phyloP scores from a whole-genome alignment of 2,329 filamentous ascomycete genomes.

The Fusarium equiseti region DNA sequence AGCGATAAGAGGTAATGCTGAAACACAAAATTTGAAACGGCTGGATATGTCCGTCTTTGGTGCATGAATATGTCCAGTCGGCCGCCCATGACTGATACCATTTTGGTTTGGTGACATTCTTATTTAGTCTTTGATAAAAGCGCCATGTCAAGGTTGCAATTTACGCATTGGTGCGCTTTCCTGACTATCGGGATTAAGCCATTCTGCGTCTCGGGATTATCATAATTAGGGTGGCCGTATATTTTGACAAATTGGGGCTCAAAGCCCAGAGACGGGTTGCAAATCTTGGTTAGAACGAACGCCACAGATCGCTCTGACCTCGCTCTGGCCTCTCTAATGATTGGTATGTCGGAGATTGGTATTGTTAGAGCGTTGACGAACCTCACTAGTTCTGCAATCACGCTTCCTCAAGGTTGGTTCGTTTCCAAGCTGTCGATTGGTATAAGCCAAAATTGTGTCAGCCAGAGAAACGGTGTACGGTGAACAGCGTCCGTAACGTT shows the following conservation, averaged over 20 bases:
- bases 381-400: constrained; percentile 4
- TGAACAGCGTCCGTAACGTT: constrained; percentile 5
- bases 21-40: constrained; percentile 46
- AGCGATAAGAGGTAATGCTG: constrained; percentile 32
- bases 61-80: constrained; percentile 24
- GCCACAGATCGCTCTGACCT: constrained; percentile 33
- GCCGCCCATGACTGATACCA: constrained; percentile 8
- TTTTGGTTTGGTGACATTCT: constrained; percentile 12
- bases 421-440: constrained; percentile 4
- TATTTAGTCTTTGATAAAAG: neutral
- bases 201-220: constrained; percentile 14
- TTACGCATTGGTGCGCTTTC: constrained; percentile 1
- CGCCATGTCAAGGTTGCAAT: constrained; percentile 15
- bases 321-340: neutral
- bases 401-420: neutral
- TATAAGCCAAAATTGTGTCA: constrained; percentile 4
- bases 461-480: neutral
- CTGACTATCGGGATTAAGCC: constrained; percentile 20
- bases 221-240: constrained; percentile 9
- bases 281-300: constrained; percentile 22
- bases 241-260: constrained; percentile 10
- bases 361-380: constrained; percentile 9
- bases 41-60: constrained; percentile 31
- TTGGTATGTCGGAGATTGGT: constrained; percentile 13
- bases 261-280: constrained; percentile 5